Base-by-base conservation (phyloP, 306 rosid species). In the Chamaecrista fasciculata region DNA sequence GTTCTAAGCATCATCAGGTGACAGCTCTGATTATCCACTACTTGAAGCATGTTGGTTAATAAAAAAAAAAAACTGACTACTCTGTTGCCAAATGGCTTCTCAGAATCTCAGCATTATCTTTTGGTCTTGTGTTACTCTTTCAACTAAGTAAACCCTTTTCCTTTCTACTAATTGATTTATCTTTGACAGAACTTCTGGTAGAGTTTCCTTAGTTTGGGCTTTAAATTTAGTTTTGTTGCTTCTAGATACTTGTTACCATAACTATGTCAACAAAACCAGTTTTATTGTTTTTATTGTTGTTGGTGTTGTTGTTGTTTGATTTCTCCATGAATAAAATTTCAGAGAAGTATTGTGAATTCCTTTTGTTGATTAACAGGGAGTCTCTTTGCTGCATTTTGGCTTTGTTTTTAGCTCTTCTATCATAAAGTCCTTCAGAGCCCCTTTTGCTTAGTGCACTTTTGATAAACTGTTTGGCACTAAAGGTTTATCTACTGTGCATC, bases 351-450 rank as follows among this genome's bases (percentile, higher is more conserved):
- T 52, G 28, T 52, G 36, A 25, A 53, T 53, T 29, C 29, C n/a
- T 53, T 25, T 14, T 53, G 4, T 12, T 53, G 4, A 53, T 25
- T 14, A 25, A 5, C n/a, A n/a, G n/a, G 8, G 60, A 15, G 25
- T 52, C 10, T n/a, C 20, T 48, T 60, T 40, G 37, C 50, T 74
- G 58, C 25, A 60, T 50, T 68, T 33, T 40, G 60, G 55, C 70
- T 62, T 69, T 23, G 48, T 29, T 28, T 29, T 46, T 18, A 21
- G 67, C 48, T 56, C 50, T 21, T 20, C 33, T 29, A 6, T 3
- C 23, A 42, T 36, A 67, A 46, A 71, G 37, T 44, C 14, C 19
- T 48, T 76, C 62, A 20, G 7, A 21, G n/a, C 46, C 48, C n/a
- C 33, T 21, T 21, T 52, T 10, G 48, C 26, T 69, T n/a, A 76